Evolutionary conservation across 441 rosid species (phyloP).

Genomic region (Gossypium gossypioides): DNA sequence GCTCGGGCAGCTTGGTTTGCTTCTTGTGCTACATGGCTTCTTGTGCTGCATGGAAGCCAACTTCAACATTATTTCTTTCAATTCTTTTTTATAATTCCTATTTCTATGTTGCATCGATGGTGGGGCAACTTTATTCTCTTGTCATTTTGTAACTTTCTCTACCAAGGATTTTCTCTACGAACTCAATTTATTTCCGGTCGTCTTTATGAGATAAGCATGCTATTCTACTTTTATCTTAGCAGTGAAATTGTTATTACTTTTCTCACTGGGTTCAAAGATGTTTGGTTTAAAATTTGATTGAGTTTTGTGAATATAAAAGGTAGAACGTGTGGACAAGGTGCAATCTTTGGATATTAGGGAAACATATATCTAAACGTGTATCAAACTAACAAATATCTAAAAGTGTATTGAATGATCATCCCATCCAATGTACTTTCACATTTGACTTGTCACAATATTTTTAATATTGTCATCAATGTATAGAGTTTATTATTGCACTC

Average conservation of each 20-base stretch:
- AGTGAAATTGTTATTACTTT: too few species aligned
- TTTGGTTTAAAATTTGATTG: neutral
- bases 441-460: neutral
- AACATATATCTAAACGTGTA: neutral
- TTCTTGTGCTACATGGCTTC: too few species aligned
- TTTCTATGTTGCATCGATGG: neutral
- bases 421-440: neutral
- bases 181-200: neutral
- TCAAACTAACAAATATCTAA: neutral
- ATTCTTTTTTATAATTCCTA: neutral
- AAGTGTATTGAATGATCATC: neutral
- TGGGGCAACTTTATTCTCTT: neutral
- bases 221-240: too few species aligned
- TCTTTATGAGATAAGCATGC: neutral
- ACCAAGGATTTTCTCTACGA: neutral
- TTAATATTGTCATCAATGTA: neutral
- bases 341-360: neutral
- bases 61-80: conserved; percentile 11
- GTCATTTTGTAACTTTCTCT: neutral
- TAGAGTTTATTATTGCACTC: neutral
- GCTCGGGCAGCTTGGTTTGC: too few species aligned
- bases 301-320: neutral
- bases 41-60: too few species aligned
- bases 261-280: too few species aligned
- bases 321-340: neutral